phyloP scores from a whole-genome alignment of 768 basidiomycete species.

The Aureoboletus auriporus region DNA sequence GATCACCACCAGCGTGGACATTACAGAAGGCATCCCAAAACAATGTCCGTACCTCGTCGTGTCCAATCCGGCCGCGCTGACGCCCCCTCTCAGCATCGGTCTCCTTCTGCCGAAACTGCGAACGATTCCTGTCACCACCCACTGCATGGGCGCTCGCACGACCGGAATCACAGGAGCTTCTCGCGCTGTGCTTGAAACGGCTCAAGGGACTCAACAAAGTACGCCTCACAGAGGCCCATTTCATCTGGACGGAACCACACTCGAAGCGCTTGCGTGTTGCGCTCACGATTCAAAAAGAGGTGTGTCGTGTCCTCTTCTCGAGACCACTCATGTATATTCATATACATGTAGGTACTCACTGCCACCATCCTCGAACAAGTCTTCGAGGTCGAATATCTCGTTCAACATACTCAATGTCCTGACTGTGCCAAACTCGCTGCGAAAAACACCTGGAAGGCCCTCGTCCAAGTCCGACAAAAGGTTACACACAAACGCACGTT shows the following conservation, averaged over 20 bases:
- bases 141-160: constrained; percentile 78
- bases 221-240: constrained; percentile 95
- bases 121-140: constrained; percentile 92
- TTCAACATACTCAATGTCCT: constrained; percentile 92
- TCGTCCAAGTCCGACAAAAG: constrained; percentile 98
- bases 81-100: constrained; percentile 58
- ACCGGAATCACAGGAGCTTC: constrained; percentile 88
- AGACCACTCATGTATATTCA: background rate
- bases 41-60: constrained; percentile 52
- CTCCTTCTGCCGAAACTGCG: constrained; percentile 93
- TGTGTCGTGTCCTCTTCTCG: constrained; percentile 29
- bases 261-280: constrained; percentile 90
- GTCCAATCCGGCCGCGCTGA: background rate
- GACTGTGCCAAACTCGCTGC: constrained; percentile 93
- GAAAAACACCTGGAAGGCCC: constrained; percentile 98
- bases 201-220: constrained; percentile 93
- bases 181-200: constrained; percentile 92
- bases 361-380: constrained; percentile 96
- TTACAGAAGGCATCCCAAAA: constrained; percentile 97
- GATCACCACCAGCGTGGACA: constrained; percentile 65
- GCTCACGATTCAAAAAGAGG: constrained; percentile 98
- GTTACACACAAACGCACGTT: constrained; percentile 98
- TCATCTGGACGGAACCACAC: constrained; percentile 99
- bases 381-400: constrained; percentile 94
- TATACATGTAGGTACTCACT: constrained; percentile 68